These are phyloP conservation scores for Alternaria arbusti DNA, from an alignment of 2,329 filamentous ascomycete genomes.

Conservation along the genomic window DNA sequence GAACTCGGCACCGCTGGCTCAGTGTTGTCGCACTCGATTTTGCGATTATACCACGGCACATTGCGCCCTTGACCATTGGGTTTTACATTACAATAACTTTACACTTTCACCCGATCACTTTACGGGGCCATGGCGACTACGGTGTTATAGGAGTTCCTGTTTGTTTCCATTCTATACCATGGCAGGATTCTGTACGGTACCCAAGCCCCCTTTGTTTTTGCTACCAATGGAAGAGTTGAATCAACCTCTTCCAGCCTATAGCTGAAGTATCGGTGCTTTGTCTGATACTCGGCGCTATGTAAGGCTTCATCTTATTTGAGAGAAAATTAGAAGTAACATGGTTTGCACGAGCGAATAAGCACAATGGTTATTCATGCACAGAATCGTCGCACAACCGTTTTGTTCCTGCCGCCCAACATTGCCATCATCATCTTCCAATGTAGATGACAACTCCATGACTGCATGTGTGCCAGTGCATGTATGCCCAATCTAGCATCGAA, in stretches of 20 bases:
- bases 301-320: slow-evolving; percentile 1
- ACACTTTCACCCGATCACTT: background rate
- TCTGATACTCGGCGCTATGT: slow-evolving; percentile 5
- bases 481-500: slow-evolving; percentile 5
- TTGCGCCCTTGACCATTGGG: slow-evolving; percentile 5
- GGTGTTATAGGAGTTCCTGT: slow-evolving; percentile 7
- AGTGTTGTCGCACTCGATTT: slow-evolving; percentile 8
- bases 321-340: slow-evolving; percentile 2
- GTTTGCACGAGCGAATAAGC: background rate
- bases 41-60: slow-evolving; percentile 14
- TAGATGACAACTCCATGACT: background rate
- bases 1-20: slow-evolving; percentile 1
- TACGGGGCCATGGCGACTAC: background rate
- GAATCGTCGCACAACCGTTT: background rate
- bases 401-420: background rate
- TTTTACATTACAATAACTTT: background rate
- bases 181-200: slow-evolving; percentile 1
- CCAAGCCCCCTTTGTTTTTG: background rate
- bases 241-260: slow-evolving; percentile 1
- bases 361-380: background rate
- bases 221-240: background rate
- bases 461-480: slow-evolving; percentile 1
- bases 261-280: slow-evolving; percentile 1
- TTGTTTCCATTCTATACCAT: background rate
- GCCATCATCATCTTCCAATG: background rate